phyloP scores from a whole-genome alignment of 768 basidiomycete species.

The Leucosporidium scottii region DNA sequence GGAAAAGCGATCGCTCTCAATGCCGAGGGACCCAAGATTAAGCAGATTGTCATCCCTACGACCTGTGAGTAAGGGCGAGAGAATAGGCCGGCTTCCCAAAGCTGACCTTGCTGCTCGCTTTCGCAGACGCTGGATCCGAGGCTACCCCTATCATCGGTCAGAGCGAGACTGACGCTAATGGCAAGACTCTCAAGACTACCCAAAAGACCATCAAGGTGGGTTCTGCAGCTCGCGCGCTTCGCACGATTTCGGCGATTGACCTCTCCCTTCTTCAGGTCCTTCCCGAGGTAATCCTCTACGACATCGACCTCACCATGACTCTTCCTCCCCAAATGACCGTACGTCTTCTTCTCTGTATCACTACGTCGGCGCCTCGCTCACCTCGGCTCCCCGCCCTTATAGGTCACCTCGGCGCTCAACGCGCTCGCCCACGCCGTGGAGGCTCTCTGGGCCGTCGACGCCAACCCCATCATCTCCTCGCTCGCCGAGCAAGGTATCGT shows the following conservation, averaged over 20 bases:
- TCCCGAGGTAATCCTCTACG: conserved; percentile 47
- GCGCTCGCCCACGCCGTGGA: conserved; percentile 49
- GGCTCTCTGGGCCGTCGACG: conserved; percentile 45
- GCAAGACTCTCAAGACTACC: conserved; percentile 43
- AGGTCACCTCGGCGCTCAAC: conserved; percentile 45
- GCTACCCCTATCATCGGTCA: conserved; percentile 47
- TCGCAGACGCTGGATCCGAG: conserved; percentile 43
- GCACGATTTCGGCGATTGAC: background rate
- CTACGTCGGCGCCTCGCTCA: background rate
- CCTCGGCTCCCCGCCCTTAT: background rate
- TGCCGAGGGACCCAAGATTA: conserved; percentile 39
- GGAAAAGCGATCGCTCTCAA: conserved; percentile 47
- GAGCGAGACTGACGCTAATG: conserved; percentile 42
- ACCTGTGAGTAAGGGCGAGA: conserved; percentile 36
- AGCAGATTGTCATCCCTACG: conserved; percentile 46
- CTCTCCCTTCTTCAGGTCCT: conserved; percentile 36
- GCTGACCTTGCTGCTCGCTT: background rate
- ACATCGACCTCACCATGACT: conserved; percentile 44
- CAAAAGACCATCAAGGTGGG: conserved; percentile 41
- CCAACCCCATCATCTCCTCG: conserved; percentile 44
- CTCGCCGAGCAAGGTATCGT: conserved; percentile 45
- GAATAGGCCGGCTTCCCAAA: no score
- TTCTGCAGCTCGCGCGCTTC: background rate
- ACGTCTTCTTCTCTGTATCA: background rate
- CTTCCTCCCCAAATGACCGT: conserved; percentile 42